Conservation (phyloP, 208 protist genomes). For the Tritrichomonas foetus region DNA sequence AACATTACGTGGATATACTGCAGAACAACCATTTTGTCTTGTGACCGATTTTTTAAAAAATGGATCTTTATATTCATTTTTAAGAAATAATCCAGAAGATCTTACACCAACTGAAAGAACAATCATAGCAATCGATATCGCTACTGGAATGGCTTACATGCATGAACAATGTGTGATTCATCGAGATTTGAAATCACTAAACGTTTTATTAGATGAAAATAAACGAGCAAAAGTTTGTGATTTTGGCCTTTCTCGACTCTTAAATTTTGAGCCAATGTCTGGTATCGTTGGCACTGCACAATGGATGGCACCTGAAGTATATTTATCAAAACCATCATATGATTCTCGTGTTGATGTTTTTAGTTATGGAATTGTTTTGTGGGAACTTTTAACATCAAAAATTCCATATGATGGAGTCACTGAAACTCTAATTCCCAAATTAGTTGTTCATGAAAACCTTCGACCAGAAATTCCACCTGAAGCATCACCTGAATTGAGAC, state of each 20-base stretch:
- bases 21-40: not conserved
- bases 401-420: slow-evolving; percentile 43
- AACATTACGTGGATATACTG: not conserved
- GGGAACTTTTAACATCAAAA: slow-evolving; percentile 56
- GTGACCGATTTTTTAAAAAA: not conserved
- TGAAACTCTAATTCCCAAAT: not conserved
- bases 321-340: slow-evolving; percentile 40
- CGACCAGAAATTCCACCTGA: not conserved
- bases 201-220: slow-evolving; percentile 51
- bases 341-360: slow-evolving; percentile 55
- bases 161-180: slow-evolving; percentile 56
- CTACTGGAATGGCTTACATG: slow-evolving; percentile 56
- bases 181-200: slow-evolving; percentile 58
- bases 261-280: not conserved
- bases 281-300: slow-evolving; percentile 23
- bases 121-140: slow-evolving; percentile 51
- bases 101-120: not conserved
- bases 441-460: not conserved
- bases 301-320: slow-evolving; percentile 42
- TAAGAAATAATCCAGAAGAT: not conserved
- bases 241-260: slow-evolving; percentile 4
- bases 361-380: slow-evolving; percentile 58
- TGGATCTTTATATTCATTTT: not conserved
- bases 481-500: not conserved
- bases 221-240: slow-evolving; percentile 18